Evolutionary conservation across 768 basidiomycete species (phyloP).

Genomic region (Russula vinacea): DNA sequence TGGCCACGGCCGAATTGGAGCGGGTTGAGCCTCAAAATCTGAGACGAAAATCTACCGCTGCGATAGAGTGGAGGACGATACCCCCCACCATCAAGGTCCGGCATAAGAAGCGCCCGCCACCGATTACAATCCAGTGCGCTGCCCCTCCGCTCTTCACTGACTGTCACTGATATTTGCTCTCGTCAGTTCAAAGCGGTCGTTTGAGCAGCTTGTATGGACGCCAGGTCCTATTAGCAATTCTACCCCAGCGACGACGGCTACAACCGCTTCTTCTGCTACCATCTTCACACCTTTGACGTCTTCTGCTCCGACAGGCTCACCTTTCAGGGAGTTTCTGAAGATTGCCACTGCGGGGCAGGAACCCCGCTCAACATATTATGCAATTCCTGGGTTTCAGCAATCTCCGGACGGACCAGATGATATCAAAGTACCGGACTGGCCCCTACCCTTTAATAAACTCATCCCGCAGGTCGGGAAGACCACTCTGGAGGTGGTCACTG

Average conservation of each 20-base stretch:
- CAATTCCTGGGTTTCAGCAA: conserved; percentile 29
- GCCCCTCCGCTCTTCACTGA: conserved; percentile 7
- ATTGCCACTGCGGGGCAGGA: conserved; percentile 19
- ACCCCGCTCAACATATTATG: conserved; percentile 27
- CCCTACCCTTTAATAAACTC: conserved; percentile 18
- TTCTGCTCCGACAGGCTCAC: conserved; percentile 18
- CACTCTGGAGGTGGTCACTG: conserved; percentile 26
- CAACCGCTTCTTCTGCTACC: conserved; percentile 15
- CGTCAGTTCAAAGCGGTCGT: conserved; percentile 27
- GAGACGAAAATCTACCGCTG: conserved; percentile 24
- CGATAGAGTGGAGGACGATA: conserved; percentile 30
- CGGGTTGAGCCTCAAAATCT: conserved; percentile 20
- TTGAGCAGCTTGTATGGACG: conserved; percentile 27
- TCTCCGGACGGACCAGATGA: conserved; percentile 26
- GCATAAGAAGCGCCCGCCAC: conserved; percentile 30
- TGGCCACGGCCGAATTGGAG: conserved; percentile 17
- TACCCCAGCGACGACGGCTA: conserved; percentile 10
- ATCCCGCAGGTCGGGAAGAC: conserved; percentile 26
- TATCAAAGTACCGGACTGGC: conserved; percentile 21
- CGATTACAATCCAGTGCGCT: conserved; percentile 27
- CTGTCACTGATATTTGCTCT: background rate
- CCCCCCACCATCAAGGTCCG: conserved; percentile 30
- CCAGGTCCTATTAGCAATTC: conserved; percentile 18
- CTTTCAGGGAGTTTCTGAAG: conserved; percentile 17
- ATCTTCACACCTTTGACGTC: conserved; percentile 23